Evolutionary conservation across 2,329 filamentous ascomycete species (phyloP).

Genomic region (Proliferodiscus dingleyae): DNA sequence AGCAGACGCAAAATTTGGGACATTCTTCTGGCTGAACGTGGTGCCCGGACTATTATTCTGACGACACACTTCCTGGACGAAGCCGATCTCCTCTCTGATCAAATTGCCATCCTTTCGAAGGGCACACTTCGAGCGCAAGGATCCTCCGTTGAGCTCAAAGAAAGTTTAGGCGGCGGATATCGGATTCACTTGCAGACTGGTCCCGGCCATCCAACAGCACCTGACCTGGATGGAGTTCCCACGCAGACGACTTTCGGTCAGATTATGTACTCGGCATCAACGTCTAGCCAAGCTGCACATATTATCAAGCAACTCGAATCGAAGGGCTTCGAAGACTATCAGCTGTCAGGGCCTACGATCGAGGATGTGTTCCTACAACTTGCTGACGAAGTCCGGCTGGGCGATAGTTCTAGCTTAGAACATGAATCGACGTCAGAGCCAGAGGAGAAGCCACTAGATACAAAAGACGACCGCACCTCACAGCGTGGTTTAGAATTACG

Average conservation of each 20-base stretch:
- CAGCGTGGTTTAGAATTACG: slow-evolving; percentile 53
- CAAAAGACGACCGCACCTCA: slow-evolving; percentile 2
- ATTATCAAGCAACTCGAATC: slow-evolving; percentile 67
- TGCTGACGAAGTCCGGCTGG: slow-evolving; percentile 69
- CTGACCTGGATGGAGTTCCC: slow-evolving; percentile 49
- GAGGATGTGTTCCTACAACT: slow-evolving; percentile 89
- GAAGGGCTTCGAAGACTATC: slow-evolving; percentile 67
- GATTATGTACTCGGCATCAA: slow-evolving; percentile 65
- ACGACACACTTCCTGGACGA: slow-evolving; percentile 95
- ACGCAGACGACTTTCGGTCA: slow-evolving; percentile 63
- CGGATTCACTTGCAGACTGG: slow-evolving; percentile 68
- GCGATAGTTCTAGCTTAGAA: slow-evolving; percentile 31
- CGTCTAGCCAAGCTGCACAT: slow-evolving; percentile 64
- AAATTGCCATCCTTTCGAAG: slow-evolving; percentile 83
- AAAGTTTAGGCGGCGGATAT: slow-evolving; percentile 77
- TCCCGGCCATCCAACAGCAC: slow-evolving; percentile 41
- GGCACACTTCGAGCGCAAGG: slow-evolving; percentile 77
- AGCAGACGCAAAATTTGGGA: slow-evolving; percentile 91
- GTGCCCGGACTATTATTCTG: slow-evolving; percentile 74
- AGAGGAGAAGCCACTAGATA: slow-evolving; percentile 26
- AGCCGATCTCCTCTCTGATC: slow-evolving; percentile 82
- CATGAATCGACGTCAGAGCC: slow-evolving; percentile 9
- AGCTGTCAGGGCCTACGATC: slow-evolving; percentile 82
- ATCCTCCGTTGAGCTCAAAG: slow-evolving; percentile 81
- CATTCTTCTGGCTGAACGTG: slow-evolving; percentile 80